A percentile compares a stretch with the other conserved stretches of the same genome.
phyloP scores from a whole-genome alignment of 2,329 filamentous ascomycete genomes.

The Alternaria atra region DNA sequence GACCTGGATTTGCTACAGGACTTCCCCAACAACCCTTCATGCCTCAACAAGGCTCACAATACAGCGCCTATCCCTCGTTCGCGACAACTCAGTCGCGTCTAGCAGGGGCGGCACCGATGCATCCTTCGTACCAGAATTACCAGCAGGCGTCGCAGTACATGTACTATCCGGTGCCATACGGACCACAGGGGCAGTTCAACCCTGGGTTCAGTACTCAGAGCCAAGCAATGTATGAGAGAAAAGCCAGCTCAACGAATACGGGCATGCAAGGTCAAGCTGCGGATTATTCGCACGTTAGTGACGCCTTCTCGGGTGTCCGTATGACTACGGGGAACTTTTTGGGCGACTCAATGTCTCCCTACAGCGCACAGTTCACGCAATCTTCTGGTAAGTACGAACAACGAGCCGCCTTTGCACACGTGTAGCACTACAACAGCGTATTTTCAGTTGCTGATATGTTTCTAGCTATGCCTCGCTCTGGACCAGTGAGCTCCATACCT shows the following conservation, averaged over 20 bases:
- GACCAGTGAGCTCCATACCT: conserved; percentile 52
- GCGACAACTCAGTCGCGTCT: conserved; percentile 38
- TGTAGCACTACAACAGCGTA: not conserved
- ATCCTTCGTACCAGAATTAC: conserved; percentile 42
- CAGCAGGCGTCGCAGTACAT: conserved; percentile 45
- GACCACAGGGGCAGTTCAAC: conserved; percentile 37
- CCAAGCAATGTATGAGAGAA: conserved; percentile 42
- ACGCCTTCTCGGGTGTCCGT: conserved; percentile 25
- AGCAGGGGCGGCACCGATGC: conserved; percentile 31
- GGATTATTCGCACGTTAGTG: conserved; percentile 34
- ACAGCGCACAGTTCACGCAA: conserved; percentile 25
- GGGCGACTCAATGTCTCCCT: conserved; percentile 29
- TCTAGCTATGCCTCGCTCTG: conserved; percentile 33
- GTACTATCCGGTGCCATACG: conserved; percentile 49
- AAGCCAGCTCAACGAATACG: conserved; percentile 34
- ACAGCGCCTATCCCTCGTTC: conserved; percentile 34
- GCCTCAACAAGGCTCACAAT: conserved; percentile 36
- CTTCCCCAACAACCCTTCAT: conserved; percentile 44
- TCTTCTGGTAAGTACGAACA: conserved; percentile 32
- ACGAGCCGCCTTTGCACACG: not conserved
- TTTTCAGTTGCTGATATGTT: conserved; percentile 2
- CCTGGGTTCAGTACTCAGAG: conserved; percentile 36
- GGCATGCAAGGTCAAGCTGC: conserved; percentile 32
- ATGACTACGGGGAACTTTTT: conserved; percentile 22
- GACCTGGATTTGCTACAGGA: conserved; percentile 33